Percentiles rank a stretch among this genome's conserved stretches.
Evolutionary conservation across 2,329 filamentous ascomycete species (phyloP).

Genomic region (Aaosphaeria pasadenensis): DNA sequence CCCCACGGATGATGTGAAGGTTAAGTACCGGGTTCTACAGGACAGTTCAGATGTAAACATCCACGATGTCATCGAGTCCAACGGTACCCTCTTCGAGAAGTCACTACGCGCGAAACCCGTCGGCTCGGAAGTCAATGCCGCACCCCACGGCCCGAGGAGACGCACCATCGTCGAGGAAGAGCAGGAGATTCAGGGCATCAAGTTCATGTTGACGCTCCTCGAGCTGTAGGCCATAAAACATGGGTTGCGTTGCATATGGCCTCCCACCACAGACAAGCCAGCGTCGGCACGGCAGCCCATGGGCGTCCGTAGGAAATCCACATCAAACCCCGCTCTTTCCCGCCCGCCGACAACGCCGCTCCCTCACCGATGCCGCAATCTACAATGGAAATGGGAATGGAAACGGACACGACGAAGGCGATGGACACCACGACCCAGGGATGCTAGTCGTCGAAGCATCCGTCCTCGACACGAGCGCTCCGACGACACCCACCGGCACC

Average conservation of each 20-base stretch:
- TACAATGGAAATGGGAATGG: conserved; percentile 7
- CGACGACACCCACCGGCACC: too few species aligned
- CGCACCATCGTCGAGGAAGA: too few species aligned
- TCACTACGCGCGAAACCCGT: conserved; percentile 63
- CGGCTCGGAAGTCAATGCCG: too few species aligned
- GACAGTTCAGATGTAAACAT: conserved; percentile 77
- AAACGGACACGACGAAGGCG: neutral
- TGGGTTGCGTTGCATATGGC: neutral
- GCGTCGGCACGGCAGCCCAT: neutral
- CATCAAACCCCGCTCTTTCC: conserved; percentile 8
- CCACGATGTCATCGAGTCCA: conserved; percentile 65
- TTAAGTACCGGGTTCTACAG: conserved; percentile 81
- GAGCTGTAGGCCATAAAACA: too few species aligned
- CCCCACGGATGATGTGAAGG: conserved; percentile 89
- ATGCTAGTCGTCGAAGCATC: conserved; percentile 32
- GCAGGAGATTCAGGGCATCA: too few species aligned
- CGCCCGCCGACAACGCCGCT: conserved; percentile 37
- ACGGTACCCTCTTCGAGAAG: conserved; percentile 69
- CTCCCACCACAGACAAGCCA: conserved; percentile 21
- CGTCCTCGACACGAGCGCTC: conserved; percentile 11
- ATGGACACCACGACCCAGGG: conserved; percentile 8
- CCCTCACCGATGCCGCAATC: conserved; percentile 9
- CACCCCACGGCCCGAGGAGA: too few species aligned
- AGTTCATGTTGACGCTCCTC: too few species aligned
- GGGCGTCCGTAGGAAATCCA: neutral